phyloP scores from a whole-genome alignment of 805 yeast genomes.

The Barnettozyma populi region DNA sequence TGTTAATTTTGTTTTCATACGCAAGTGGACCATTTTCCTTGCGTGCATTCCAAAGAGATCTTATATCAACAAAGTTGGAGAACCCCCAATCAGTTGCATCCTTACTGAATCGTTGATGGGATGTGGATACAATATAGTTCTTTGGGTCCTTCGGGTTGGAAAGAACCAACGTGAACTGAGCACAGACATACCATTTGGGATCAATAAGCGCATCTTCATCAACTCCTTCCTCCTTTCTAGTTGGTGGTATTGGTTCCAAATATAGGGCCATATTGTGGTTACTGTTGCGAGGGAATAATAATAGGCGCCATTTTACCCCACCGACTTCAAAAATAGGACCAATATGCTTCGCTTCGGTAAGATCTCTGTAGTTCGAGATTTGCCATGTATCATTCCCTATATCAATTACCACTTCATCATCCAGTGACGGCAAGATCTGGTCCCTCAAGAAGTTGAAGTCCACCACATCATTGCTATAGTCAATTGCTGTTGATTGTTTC shows the following conservation, averaged over 20 bases:
- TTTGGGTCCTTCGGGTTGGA: slow-evolving; percentile 76
- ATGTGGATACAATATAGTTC: slow-evolving; percentile 52
- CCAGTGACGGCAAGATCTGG: slow-evolving; percentile 20
- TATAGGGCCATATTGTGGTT: slow-evolving; percentile 63
- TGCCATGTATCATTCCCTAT: slow-evolving; percentile 36
- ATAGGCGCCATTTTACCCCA: slow-evolving; percentile 58
- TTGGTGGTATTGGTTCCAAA: slow-evolving; percentile 58
- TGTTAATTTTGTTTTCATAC: slow-evolving; percentile 52
- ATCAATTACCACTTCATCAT: slow-evolving; percentile 28
- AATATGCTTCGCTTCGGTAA: slow-evolving; percentile 25
- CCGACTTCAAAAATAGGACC: slow-evolving; percentile 53
- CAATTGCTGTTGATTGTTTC: slow-evolving; percentile 3
- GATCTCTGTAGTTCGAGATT: slow-evolving; percentile 26
- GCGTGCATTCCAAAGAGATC: slow-evolving; percentile 22
- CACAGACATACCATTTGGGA: slow-evolving; percentile 80
- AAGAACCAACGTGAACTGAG: slow-evolving; percentile 78
- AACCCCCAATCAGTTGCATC: slow-evolving; percentile 96
- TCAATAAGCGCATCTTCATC: slow-evolving; percentile 28
- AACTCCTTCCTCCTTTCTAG: slow-evolving; percentile 23
- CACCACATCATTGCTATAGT: slow-evolving; percentile 6
- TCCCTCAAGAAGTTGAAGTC: slow-evolving; percentile 17
- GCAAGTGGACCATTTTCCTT: slow-evolving; percentile 32
- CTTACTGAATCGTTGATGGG: slow-evolving; percentile 73
- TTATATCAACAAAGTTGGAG: slow-evolving; percentile 61
- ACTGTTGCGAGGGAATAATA: slow-evolving; percentile 77